phyloP scores from a whole-genome alignment of 257 asterid species.

The Nicotiana tabacum region DNA sequence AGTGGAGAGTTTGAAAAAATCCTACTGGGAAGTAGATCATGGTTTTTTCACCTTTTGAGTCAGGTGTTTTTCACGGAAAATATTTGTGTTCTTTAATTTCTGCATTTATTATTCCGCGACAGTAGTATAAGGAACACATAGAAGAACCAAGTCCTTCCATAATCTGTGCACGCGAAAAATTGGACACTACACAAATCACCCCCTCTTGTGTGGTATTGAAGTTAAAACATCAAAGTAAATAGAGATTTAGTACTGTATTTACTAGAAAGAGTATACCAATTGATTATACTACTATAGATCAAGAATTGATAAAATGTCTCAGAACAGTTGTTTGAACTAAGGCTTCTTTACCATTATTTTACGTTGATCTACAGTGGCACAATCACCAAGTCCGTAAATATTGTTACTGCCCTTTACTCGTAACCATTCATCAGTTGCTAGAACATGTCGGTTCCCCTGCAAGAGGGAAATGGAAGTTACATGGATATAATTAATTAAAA shows the following conservation, averaged over 20 bases:
- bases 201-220: too few species aligned
- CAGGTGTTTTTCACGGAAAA: too few species aligned
- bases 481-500: not conserved
- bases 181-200: too few species aligned
- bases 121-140: too few species aligned
- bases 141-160: too few species aligned
- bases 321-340: not conserved
- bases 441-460: slow-evolving; percentile 70
- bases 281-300: not conserved
- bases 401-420: slow-evolving; percentile 63
- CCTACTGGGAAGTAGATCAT: too few species aligned
- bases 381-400: slow-evolving; percentile 85
- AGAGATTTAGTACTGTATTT: not conserved
- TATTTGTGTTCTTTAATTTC: too few species aligned
- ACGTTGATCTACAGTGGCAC: slow-evolving; percentile 88
- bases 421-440: slow-evolving; percentile 93
- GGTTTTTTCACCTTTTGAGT: too few species aligned
- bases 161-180: too few species aligned
- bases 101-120: too few species aligned
- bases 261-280: not conserved
- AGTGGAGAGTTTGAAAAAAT: too few species aligned
- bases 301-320: not conserved
- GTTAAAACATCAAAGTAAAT: too few species aligned
- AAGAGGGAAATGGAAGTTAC: not conserved
- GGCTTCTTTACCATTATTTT: slow-evolving; percentile 63